These are phyloP conservation scores for Candida frijolesensis DNA, from an alignment of 1,139 yeast genomes.

Conservation along the genomic window DNA sequence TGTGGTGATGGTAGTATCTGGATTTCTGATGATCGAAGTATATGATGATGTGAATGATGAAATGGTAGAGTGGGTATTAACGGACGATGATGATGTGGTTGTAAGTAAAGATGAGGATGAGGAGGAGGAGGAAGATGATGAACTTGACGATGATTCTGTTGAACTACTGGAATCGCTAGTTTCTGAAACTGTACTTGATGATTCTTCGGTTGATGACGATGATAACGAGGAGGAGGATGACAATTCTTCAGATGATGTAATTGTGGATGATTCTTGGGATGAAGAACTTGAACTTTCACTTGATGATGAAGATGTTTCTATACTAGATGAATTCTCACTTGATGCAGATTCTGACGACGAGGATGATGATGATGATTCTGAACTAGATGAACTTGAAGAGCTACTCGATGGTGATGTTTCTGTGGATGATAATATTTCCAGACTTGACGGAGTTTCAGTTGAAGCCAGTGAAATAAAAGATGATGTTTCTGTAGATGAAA, in stretches of 20 bases:
- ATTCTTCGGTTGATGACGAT: constrained; percentile 3
- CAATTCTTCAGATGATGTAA: constrained; percentile 5
- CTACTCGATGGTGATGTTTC: neutral
- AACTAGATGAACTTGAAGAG: constrained; percentile 3
- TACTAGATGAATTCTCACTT: neutral
- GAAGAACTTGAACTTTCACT: constrained; percentile 8
- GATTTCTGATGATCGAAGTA: constrained; percentile 17
- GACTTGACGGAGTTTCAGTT: constrained; percentile 1
- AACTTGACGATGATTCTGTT: neutral
- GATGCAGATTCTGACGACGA: constrained; percentile 8
- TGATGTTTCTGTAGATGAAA: neutral
- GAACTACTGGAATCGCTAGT: constrained; percentile 5
- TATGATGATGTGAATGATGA: constrained; percentile 18
- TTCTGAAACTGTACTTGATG: constrained; percentile 9
- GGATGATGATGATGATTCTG: constrained; percentile 8
- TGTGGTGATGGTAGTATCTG: constrained; percentile 47
- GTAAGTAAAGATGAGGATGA: constrained; percentile 6
- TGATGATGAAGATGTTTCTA: constrained; percentile 6
- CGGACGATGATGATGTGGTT: constrained; percentile 10
- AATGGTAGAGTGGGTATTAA: constrained; percentile 5
- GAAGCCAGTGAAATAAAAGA: constrained; percentile 9
- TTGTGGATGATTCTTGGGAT: constrained; percentile 5
- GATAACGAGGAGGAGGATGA: constrained; percentile 9
- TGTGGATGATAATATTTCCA: constrained; percentile 7
- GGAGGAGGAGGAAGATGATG: constrained; percentile 2